phyloP scores from a whole-genome alignment of 441 rosid genomes.

The Macaranga tanarius region DNA sequence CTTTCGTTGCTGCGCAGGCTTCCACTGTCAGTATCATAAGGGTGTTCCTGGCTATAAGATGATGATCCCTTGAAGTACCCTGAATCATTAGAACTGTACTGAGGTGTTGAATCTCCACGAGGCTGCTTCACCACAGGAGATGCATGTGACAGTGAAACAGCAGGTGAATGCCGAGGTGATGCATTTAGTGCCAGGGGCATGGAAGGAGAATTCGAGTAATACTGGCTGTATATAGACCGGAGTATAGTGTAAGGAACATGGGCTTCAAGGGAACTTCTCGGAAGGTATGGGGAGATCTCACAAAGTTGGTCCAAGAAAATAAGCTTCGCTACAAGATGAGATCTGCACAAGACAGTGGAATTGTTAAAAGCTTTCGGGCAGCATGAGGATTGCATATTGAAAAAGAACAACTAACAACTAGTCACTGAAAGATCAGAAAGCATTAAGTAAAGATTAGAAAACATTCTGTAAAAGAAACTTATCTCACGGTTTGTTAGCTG shows the following conservation, averaged over 20 bases:
- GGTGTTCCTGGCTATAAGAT: slow-evolving; percentile 62
- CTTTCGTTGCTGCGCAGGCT: slow-evolving; percentile 44
- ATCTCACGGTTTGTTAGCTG: not conserved
- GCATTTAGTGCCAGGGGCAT: slow-evolving; percentile 57
- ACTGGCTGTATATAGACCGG: slow-evolving; percentile 87
- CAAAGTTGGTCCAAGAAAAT: slow-evolving; percentile 96
- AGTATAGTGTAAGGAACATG: slow-evolving; percentile 83
- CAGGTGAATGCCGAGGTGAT: slow-evolving; percentile 84
- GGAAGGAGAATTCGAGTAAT: slow-evolving; percentile 74
- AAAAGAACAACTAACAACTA: not conserved
- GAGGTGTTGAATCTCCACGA: slow-evolving; percentile 84
- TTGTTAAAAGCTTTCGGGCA: not conserved
- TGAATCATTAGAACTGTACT: slow-evolving; percentile 53
- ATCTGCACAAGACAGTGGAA: not conserved
- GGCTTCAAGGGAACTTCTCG: slow-evolving; percentile 84
- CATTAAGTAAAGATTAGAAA: not conserved
- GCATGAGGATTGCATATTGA: no score
- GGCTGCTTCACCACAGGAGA: slow-evolving; percentile 69
- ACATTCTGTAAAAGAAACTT: not conserved
- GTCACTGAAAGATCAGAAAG: not conserved
- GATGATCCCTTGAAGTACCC: slow-evolving; percentile 82
- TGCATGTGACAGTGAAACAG: slow-evolving; percentile 64
- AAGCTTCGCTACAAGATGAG: slow-evolving; percentile 87
- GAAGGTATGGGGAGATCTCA: slow-evolving; percentile 89
- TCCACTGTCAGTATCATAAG: slow-evolving; percentile 50